A percentile compares a stretch with the other conserved stretches of the same genome.
Conservation (phyloP, 1,139 yeast genomes). For the Yamadazyma triangularis region DNA sequence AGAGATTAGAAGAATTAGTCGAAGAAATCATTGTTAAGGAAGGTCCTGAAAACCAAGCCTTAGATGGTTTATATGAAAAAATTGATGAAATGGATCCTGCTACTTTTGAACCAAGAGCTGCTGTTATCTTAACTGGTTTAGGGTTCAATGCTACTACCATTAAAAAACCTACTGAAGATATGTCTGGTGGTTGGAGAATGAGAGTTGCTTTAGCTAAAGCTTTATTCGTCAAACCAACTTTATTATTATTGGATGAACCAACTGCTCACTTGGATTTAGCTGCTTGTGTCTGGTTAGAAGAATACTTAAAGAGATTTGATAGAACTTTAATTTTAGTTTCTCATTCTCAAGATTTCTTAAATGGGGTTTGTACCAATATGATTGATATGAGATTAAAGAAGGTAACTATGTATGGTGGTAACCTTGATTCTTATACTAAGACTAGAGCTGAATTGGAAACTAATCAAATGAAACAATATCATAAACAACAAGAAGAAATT, state of each 20-base stretch:
- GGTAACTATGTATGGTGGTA: conserved; percentile 87
- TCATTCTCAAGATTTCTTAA: conserved; percentile 98
- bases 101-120: conserved; percentile 95
- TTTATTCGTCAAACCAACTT: conserved; percentile 81
- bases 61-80: conserved; percentile 90
- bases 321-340: conserved; percentile 92
- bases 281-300: conserved; percentile 99
- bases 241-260: conserved; percentile 90
- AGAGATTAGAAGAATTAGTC: conserved; percentile 84
- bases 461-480: conserved; percentile 96
- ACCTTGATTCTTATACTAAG: conserved; percentile 93
- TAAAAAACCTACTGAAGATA: conserved; percentile 89
- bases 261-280: conserved; percentile 99
- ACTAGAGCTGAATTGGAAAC: conserved; percentile 93
- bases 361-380: conserved; percentile 98
- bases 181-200: conserved; percentile 99
- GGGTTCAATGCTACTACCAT: conserved; percentile 84
- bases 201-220: conserved; percentile 88
- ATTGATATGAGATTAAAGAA: conserved; percentile 87
- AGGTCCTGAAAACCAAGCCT: conserved; percentile 86
- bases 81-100: conserved; percentile 95
- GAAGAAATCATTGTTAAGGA: conserved; percentile 87
- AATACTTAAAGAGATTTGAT: conserved; percentile 90
- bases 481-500: conserved; percentile 98
- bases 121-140: conserved; percentile 91